Evolutionary conservation across 2,329 filamentous ascomycete species (phyloP), one percentile per base, ranked within the genome.

Genomic region (Mycosphaerella arachidis): DNA sequence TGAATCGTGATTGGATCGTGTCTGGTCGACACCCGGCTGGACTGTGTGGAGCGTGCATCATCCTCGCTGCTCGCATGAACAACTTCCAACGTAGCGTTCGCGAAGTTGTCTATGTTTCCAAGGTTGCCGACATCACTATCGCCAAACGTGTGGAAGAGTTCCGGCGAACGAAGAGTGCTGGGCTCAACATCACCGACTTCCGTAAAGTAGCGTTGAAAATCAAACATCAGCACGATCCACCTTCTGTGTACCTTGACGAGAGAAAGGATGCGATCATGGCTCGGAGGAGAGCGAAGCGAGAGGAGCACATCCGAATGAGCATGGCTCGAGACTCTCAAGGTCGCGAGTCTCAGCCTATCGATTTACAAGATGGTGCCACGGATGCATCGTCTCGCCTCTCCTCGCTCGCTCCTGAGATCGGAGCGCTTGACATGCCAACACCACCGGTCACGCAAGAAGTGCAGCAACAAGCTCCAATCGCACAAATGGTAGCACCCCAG

Each of bases 1-100:
- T 99, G 94, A 92, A 91, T 66, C 83, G 91, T 56, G 94, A 99
- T 76, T 97, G 94, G 92, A 97, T 99, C 85, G 88, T 92, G 51
- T 91, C 92, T 72, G 94, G 94, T 68, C 89, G 94, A 70, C 88
- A 94, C 45, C 94, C 94, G 16, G 93, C 93, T 6, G 94, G 94
- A 66, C 88, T 97, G 57, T 97, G 92, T 73, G 94, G 94, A 63
- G 94, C 94, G 12, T 96, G 92, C 66, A 83, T 99, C 52, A 90
- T 99, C 62, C 88, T 99, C 73, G 94, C 94, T 6, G 93, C 94
- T 8, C 89, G 94, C 55, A 97, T 97, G 89, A 96, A 97, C 82
- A 97, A 97, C 75, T 99, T 95, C 72, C 89, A 93, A 48, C 87
- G 94, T 18, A 96, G 92, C 0, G 86, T 96, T 12, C 86, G 92